Evolutionary conservation across 176 grass and related monocot genomes (phyloP).

Genomic region (Paspalum notatum): DNA sequence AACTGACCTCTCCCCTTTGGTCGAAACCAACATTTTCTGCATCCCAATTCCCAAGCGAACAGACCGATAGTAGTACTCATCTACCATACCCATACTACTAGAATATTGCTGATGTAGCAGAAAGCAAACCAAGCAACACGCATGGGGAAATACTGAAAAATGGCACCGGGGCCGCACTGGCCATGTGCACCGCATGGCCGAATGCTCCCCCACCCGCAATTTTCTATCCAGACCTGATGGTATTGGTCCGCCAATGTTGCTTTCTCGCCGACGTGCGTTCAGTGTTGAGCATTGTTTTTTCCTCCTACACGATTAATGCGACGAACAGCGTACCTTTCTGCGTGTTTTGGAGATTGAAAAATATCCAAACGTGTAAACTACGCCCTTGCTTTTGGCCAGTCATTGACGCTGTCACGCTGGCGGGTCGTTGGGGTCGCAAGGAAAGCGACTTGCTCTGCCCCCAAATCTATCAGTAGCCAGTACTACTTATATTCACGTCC

Average conservation of each 20-base stretch:
- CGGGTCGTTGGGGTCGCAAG: not conserved
- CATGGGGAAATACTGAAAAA: not conserved
- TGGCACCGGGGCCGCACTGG: too few relatives aligned
- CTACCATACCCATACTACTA: not conserved
- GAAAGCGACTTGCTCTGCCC: not conserved
- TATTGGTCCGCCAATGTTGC: not conserved
- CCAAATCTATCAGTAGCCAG: not conserved
- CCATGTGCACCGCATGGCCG: conserved; percentile 1
- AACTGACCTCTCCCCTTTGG: not conserved
- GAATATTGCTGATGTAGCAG: not conserved
- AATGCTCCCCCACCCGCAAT: not conserved
- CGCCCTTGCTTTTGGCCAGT: not conserved
- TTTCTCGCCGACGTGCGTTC: not conserved
- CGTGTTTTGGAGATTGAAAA: not conserved
- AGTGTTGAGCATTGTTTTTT: not conserved
- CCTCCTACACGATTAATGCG: not conserved
- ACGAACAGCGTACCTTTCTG: not conserved
- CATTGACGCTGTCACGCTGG: not conserved
- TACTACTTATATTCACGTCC: not conserved
- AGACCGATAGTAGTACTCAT: not conserved
- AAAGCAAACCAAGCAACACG: not conserved
- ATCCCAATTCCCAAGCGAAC: not conserved
- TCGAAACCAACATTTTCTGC: conserved; percentile 21
- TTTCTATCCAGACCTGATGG: not conserved
- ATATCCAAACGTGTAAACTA: not conserved